Conservation (phyloP, 371 early-diverging fungal genomes). For the Mortierella sp. region DNA sequence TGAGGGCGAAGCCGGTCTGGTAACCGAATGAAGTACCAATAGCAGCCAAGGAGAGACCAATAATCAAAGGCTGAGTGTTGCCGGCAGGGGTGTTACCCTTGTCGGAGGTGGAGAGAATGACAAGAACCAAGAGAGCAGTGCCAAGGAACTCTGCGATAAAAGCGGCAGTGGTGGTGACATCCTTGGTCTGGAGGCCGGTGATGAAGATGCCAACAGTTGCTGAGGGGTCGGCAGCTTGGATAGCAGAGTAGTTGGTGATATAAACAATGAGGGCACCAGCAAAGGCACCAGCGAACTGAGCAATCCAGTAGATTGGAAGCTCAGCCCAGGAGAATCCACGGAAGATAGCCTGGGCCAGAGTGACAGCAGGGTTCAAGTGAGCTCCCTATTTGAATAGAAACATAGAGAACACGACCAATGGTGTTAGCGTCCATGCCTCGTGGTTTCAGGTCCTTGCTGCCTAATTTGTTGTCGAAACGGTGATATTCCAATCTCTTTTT, state of each 20-base stretch:
- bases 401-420: not conserved
- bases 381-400: constrained; percentile 66
- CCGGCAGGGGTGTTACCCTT: constrained; percentile 74
- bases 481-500: not conserved
- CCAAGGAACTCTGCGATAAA: constrained; percentile 84
- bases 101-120: constrained; percentile 81
- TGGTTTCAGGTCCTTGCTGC: too few species aligned
- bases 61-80: constrained; percentile 62
- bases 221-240: constrained; percentile 47
- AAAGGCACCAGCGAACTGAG: constrained; percentile 80
- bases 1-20: constrained; percentile 85
- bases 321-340: constrained; percentile 75
- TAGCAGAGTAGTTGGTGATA: constrained; percentile 59
- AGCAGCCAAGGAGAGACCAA: constrained; percentile 76
- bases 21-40: constrained; percentile 76
- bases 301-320: constrained; percentile 70
- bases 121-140: constrained; percentile 79
- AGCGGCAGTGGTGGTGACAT: constrained; percentile 70
- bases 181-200: constrained; percentile 68
- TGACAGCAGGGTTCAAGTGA: constrained; percentile 86
- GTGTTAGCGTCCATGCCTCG: not conserved
- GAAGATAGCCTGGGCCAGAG: constrained; percentile 76
- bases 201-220: constrained; percentile 80
- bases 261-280: constrained; percentile 79
- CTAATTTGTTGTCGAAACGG: not conserved